Evolutionary conservation across 306 rosid genomes (phyloP), one percentile per base, ranked within the genome.

Genomic region (Quercus alba): DNA sequence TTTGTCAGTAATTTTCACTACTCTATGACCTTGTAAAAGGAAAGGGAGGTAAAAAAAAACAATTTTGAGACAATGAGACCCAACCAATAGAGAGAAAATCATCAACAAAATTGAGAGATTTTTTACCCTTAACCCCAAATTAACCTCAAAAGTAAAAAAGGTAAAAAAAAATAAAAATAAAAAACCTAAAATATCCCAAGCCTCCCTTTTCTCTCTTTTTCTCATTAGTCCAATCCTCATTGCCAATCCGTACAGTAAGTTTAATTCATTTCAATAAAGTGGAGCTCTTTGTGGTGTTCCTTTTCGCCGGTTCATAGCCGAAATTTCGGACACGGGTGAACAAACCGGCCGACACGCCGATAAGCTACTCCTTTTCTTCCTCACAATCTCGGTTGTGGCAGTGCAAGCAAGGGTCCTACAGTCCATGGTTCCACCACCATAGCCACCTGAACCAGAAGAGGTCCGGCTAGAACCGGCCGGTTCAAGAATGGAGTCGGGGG

Each of bases 221-320:
- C 25, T 72, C 61, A n/a, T n/a, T 20, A 6, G 20, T 13, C 51
- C 51, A 49, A 3, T 2, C 3, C 54, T 12, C 46, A 52, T 38
- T 25, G 17, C 41, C 2, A 20, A 2, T 21, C 38, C 78, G 59
- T 72, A 63, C 78, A 55, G n/a, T 19, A 57, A 38, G 46, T 38
- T 38, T 38, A 7, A 38, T 38, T 38, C 44, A 38, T 8, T 74
- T 94, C 90, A 95, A 84, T 89, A 83, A 2, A 91, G 92, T 28
- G 97, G 99, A 80, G 99, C 90, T 88, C 99, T 70, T 70, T 89
- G 99, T 0, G 99, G 99, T 5, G 85, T 90, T 56, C 93, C 91
- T 78, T 95, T 93, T 66, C 97, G 77, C 41, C 95, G 94, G 84
- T 89, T 93, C 91, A 93, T 89, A 28, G 72, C 82, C 72, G 94